Conservation (phyloP, 768 basidiomycete genomes). For the Asterophora lycoperdoides region DNA sequence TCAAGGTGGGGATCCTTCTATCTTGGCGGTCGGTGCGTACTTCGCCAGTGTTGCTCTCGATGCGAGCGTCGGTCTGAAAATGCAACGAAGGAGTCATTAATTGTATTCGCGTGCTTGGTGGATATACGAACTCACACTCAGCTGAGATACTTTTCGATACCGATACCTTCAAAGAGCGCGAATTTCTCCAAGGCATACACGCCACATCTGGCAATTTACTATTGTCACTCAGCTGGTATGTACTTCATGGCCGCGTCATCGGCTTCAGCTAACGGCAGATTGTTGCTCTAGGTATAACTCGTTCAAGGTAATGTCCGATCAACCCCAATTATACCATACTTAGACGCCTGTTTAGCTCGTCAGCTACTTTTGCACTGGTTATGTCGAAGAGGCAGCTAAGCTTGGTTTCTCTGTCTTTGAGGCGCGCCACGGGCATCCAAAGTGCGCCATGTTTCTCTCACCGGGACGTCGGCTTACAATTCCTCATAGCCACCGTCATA, state of each 20-base stretch:
- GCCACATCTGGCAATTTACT: constrained; percentile 43
- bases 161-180: constrained; percentile 51
- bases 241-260: not conserved
- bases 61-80: not conserved
- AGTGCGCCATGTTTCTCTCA: constrained; percentile 34
- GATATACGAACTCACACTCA: constrained; percentile 48
- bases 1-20: constrained; percentile 48
- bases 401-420: constrained; percentile 63
- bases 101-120: constrained; percentile 60
- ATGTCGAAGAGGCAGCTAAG: constrained; percentile 50
- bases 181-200: constrained; percentile 44
- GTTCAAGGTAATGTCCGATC: constrained; percentile 44
- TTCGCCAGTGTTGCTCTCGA: not conserved
- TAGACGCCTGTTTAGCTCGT: constrained; percentile 40
- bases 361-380: constrained; percentile 61
- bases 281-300: constrained; percentile 51
- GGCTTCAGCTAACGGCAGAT: not conserved
- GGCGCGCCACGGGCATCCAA: constrained; percentile 56
- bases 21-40: constrained; percentile 49
- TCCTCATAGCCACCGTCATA: constrained; percentile 54
- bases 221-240: constrained; percentile 59
- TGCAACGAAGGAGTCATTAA: constrained; percentile 46
- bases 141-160: constrained; percentile 57
- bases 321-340: not conserved
- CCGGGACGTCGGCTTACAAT: constrained; percentile 1